phyloP scores from a whole-genome alignment of 2,329 filamentous ascomycete species.

The Paecilomyces sp. region DNA sequence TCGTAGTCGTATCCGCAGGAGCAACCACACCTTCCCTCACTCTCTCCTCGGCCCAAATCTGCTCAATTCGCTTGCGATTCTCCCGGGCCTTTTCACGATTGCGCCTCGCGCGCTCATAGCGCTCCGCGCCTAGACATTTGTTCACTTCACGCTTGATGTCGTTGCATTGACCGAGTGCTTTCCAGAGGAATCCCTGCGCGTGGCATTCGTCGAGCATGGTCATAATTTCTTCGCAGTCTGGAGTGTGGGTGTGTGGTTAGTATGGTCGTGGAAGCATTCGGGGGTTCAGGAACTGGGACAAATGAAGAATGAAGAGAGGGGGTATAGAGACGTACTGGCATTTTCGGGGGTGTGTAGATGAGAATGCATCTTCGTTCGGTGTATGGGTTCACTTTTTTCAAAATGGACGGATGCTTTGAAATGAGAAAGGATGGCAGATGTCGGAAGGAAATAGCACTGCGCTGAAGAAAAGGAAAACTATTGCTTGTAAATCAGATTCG shows the following conservation, averaged over 20 bases:
- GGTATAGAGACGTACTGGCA: constrained; percentile 52
- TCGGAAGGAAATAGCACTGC: no score
- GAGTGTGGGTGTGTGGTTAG: constrained; percentile 4
- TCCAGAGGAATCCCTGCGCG: constrained; percentile 83
- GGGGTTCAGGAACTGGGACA: not conserved
- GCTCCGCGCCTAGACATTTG: constrained; percentile 73
- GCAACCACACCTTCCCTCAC: constrained; percentile 11
- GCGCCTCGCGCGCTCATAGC: constrained; percentile 65
- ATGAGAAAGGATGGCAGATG: no score
- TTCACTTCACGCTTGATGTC: constrained; percentile 76
- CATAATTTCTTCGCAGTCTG: constrained; percentile 94
- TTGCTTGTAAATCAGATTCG: no score
- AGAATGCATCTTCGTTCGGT: constrained; percentile 71
- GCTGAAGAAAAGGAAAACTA: no score
- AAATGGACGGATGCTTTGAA: not conserved
- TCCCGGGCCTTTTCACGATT: constrained; percentile 66
- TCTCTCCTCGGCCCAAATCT: constrained; percentile 62
- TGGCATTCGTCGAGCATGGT: constrained; percentile 92
- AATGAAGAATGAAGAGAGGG: not conserved
- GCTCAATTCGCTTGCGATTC: constrained; percentile 67
- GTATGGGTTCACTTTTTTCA: not conserved
- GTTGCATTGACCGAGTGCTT: constrained; percentile 85
- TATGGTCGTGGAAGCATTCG: constrained; percentile 2
- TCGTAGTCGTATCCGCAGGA: constrained; percentile 4
- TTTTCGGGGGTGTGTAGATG: constrained; percentile 93